Conservation (phyloP, 257 asterid species). For the Ligustrum vulgare region DNA sequence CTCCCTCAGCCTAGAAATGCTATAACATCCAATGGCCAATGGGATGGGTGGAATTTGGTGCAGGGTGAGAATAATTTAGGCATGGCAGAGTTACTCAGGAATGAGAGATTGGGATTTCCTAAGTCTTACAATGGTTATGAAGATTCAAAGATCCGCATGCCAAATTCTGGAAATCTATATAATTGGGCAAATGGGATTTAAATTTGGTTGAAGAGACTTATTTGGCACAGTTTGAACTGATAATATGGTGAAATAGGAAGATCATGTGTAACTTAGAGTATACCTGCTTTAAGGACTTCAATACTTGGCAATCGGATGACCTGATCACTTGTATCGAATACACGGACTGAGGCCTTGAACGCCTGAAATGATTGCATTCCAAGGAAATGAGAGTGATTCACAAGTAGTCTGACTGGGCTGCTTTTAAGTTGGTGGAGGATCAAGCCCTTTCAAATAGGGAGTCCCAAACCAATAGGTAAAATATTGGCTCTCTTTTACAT, state of each 20-base stretch:
- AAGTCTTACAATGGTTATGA: conserved; percentile 66
- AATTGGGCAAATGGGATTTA: conserved; percentile 74
- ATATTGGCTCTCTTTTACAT: not conserved
- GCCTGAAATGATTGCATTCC: conserved; percentile 11
- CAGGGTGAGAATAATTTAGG: conserved; percentile 64
- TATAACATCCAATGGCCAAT: conserved; percentile 69
- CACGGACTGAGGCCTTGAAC: conserved; percentile 18
- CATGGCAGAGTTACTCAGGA: conserved; percentile 67
- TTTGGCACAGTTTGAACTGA: conserved; percentile 21
- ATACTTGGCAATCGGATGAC: conserved; percentile 24
- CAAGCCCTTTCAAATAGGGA: conserved; percentile 51
- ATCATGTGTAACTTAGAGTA: conserved; percentile 31
- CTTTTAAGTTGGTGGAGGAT: conserved; percentile 70
- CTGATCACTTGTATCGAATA: conserved; percentile 24
- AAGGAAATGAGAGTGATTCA: conserved; percentile 20
- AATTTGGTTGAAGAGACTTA: conserved; percentile 25
- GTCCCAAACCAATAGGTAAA: conserved; percentile 57
- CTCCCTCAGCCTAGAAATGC: conserved; percentile 64
- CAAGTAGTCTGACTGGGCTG: conserved; percentile 39
- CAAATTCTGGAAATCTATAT: conserved; percentile 70
- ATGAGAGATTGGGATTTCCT: conserved; percentile 62
- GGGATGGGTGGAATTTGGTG: conserved; percentile 80
- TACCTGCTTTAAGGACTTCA: conserved; percentile 26
- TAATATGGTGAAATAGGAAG: conserved; percentile 28
- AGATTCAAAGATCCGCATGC: conserved; percentile 68